These are phyloP conservation scores for Amylostereum chailletii DNA, from an alignment of 1,284 basidiomycete genomes.

Conservation along the genomic window DNA sequence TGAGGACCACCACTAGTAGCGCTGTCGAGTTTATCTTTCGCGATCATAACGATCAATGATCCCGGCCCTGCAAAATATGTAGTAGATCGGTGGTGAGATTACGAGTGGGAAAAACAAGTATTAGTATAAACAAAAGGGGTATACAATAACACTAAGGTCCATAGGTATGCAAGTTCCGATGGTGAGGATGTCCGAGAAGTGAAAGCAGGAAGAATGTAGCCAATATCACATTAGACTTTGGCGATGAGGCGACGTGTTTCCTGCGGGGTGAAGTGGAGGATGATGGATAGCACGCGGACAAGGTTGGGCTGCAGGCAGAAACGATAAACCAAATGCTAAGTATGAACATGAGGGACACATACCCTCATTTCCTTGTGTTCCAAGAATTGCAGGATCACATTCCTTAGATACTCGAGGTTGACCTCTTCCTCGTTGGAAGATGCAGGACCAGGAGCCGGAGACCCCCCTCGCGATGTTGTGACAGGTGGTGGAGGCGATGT, in stretches of 20 bases:
- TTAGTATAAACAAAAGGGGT: no score
- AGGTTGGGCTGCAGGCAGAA: slow-evolving; percentile 62
- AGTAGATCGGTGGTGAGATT: no score
- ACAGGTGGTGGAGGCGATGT: slow-evolving; percentile 35
- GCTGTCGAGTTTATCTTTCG: no score
- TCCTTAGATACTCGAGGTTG: slow-evolving; percentile 91
- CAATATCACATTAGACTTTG: slow-evolving; percentile 9
- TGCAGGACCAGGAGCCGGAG: slow-evolving; percentile 34
- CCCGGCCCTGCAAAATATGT: no score
- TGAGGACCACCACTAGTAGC: no score
- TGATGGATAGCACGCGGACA: slow-evolving; percentile 82
- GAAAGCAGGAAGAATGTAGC: no score
- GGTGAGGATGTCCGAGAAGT: no score
- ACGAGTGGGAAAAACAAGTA: no score
- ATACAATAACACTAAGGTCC: not conserved
- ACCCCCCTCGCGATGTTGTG: slow-evolving; percentile 23
- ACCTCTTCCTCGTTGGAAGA: slow-evolving; percentile 72
- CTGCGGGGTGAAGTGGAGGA: slow-evolving; percentile 88
- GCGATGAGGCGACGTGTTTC: slow-evolving; percentile 69
- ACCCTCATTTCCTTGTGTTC: slow-evolving; percentile 87
- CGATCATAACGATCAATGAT: no score
- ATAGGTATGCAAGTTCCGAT: no score
- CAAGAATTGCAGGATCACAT: slow-evolving; percentile 89
- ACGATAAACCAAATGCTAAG: not conserved
- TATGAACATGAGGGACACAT: slow-evolving; percentile 19